Evolutionary conservation across 2,329 filamentous ascomycete genomes (phyloP), one percentile per base, ranked within the genome.

Genomic region (Plenodomus lindquistii): DNA sequence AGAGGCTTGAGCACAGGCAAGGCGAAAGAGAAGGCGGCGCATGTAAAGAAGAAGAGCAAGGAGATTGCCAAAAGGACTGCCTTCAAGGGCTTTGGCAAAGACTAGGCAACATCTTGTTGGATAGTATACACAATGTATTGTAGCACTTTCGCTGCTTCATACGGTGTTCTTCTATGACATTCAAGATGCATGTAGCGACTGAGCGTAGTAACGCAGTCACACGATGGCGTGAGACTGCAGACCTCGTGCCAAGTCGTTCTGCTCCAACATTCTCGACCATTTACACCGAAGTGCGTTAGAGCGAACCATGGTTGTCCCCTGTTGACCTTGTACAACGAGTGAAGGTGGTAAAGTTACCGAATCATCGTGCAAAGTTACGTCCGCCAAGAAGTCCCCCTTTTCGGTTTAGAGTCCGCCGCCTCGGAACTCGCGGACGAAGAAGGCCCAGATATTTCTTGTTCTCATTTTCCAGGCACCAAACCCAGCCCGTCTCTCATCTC

Each of bases 1-100:
- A 75, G 84, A 37, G 81, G 79, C 3, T 80, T 81, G 50, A 69
- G 60, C 38, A 60, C 61, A 17, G 56, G 54, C 41, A 79, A 80
- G 54, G 69, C 55, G 15, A 62, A 67, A 53, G 62, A 71, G 55
- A 65, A 71, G 58, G 54, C 63, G 16, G 59, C 55, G 15, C 48
- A 59, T 31, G 46, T 47, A 37, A 65, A 65, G 48, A 57, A 46
- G 34, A 65, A 65, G 60, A 60, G 58, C 2, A 60, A 63, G 58
- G 63, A 60, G 54, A 57, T 57, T 42, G 52, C 52, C 2, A 40
- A 44, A 18, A 46, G 45, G 38, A 53, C 52, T 6, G 42, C 41
- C 11, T 55, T 55, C 46, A 55, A 55, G 39, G 52, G 52, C 22
- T 53, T 50, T 22, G 48, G 48, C 18, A 47, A 55, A 17, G 27